These are phyloP conservation scores for Musa schizocarpa DNA, from an alignment of 176 grass and related monocot genomes.

Conservation along the genomic window DNA sequence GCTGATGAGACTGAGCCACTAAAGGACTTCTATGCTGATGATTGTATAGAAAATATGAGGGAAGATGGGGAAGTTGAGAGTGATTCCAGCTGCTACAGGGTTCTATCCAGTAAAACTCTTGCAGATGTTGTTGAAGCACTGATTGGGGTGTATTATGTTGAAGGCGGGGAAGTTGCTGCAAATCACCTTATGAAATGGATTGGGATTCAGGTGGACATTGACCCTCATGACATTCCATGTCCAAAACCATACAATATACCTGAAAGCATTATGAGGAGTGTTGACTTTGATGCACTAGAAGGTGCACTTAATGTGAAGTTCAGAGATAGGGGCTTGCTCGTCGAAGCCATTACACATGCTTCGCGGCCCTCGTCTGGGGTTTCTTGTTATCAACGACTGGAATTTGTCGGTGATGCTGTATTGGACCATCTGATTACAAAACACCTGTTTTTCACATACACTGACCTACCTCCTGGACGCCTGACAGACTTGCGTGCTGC, in stretches of 20 bases:
- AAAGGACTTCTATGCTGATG: slow-evolving; percentile 42
- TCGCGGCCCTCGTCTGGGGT: slow-evolving; percentile 92
- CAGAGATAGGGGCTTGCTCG: slow-evolving; percentile 61
- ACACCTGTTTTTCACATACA: slow-evolving; percentile 91
- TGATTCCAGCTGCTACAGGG: slow-evolving; percentile 90
- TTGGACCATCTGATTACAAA: slow-evolving; percentile 94
- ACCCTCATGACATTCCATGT: slow-evolving; percentile 54
- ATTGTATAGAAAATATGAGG: slow-evolving; percentile 49
- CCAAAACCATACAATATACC: slow-evolving; percentile 79
- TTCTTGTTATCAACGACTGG: slow-evolving; percentile 91
- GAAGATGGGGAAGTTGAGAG: slow-evolving; percentile 93
- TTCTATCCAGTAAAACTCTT: slow-evolving; percentile 93
- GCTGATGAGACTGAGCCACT: slow-evolving; percentile 20
- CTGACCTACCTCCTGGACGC: slow-evolving; percentile 81
- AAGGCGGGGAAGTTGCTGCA: slow-evolving; percentile 77
- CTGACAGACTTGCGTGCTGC: slow-evolving; percentile 90
- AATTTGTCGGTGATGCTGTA: slow-evolving; percentile 98
- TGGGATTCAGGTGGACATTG: slow-evolving; percentile 81
- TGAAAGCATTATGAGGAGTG: slow-evolving; percentile 70
- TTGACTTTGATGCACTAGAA: slow-evolving; percentile 79
- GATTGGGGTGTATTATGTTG: slow-evolving; percentile 95
- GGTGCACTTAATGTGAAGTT: slow-evolving; percentile 58
- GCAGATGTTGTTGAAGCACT: slow-evolving; percentile 98
- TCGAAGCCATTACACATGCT: slow-evolving; percentile 94
- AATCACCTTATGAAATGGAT: slow-evolving; percentile 99